Evolutionary conservation across 2,329 filamentous ascomycete species (phyloP).

Genomic region (Fusarium sp.): DNA sequence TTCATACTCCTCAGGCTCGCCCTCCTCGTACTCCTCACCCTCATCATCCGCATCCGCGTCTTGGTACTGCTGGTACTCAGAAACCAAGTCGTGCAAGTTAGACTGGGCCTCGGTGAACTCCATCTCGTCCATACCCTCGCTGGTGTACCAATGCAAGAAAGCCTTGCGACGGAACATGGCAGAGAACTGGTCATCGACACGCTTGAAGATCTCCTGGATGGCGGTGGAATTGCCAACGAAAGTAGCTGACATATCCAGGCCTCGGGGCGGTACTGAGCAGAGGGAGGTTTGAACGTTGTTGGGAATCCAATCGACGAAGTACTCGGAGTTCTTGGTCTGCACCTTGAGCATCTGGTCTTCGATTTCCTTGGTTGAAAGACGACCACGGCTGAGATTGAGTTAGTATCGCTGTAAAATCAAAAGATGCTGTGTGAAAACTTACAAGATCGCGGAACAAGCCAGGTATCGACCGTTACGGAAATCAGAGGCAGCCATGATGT

Average conservation of each 20-base stretch:
- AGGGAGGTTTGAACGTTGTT: slow-evolving; percentile 99
- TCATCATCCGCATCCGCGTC: slow-evolving; percentile 97
- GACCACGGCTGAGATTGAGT: slow-evolving; percentile 79
- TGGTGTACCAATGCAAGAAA: slow-evolving; percentile 99
- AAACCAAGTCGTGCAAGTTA: slow-evolving; percentile 99
- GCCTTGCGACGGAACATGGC: slow-evolving; percentile 99
- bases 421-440: slow-evolving; percentile 57
- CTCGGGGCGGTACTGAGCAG: slow-evolving; percentile 97
- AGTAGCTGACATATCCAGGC: slow-evolving; percentile 98
- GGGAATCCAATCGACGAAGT: slow-evolving; percentile 99
- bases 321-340: slow-evolving; percentile 99
- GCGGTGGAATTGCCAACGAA: slow-evolving; percentile 99
- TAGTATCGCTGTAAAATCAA: slow-evolving; percentile 6
- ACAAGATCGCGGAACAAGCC: slow-evolving; percentile 99
- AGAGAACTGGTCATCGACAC: slow-evolving; percentile 98
- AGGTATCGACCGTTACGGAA: slow-evolving; percentile 99
- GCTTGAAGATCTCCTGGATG: slow-evolving; percentile 99
- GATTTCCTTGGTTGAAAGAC: slow-evolving; percentile 99
- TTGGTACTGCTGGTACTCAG: slow-evolving; percentile 99
- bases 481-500: slow-evolving; percentile 99
- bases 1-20: slow-evolving; percentile 49
- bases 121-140: slow-evolving; percentile 99
- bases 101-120: slow-evolving; percentile 99
- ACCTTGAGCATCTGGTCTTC: slow-evolving; percentile 99
- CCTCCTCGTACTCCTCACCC: slow-evolving; percentile 78